These are phyloP conservation scores for Leptomonas pyrrhocoris DNA, from an alignment of 208 protist species.

Conservation along the genomic window DNA sequence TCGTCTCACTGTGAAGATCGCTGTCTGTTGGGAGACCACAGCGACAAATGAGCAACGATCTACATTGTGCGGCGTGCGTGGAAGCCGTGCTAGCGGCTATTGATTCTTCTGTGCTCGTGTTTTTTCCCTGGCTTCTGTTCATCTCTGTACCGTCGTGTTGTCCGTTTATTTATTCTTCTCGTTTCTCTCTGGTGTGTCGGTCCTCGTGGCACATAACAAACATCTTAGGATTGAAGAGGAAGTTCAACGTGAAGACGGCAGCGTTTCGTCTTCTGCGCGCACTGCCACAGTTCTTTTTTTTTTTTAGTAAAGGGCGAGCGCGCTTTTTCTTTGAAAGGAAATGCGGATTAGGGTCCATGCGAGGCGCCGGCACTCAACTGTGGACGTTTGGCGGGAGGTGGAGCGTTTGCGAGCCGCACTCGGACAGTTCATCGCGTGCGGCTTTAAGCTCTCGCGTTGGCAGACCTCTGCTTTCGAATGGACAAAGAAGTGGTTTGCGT, in stretches of 20 bases:
- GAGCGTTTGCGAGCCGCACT: too few species aligned
- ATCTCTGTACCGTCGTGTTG: constrained; percentile 10
- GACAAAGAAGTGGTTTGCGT: too few species aligned
- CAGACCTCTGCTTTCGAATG: too few species aligned
- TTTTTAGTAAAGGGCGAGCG: too few species aligned
- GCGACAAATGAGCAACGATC: neutral
- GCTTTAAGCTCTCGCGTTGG: too few species aligned
- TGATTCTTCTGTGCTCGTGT: neutral
- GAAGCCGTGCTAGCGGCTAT: neutral
- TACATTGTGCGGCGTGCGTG: neutral
- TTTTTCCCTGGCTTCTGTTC: constrained; percentile 13
- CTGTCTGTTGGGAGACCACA: neutral
- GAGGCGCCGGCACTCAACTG: too few species aligned
- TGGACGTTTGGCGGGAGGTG: too few species aligned
- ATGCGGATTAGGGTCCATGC: too few species aligned
- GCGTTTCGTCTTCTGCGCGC: too few species aligned
- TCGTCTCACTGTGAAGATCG: neutral
- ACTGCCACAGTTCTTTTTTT: constrained; percentile 1
- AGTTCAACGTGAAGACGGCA: neutral
- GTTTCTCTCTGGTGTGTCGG: constrained; percentile 9
- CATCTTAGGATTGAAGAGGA: neutral
- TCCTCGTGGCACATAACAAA: neutral
- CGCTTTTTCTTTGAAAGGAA: too few species aligned
- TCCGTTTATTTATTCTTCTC: constrained; percentile 5
- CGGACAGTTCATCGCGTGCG: too few species aligned